These are phyloP conservation scores for Neurospora discreta DNA, from an alignment of 495 filamentous ascomycete species.

Conservation along the genomic window DNA sequence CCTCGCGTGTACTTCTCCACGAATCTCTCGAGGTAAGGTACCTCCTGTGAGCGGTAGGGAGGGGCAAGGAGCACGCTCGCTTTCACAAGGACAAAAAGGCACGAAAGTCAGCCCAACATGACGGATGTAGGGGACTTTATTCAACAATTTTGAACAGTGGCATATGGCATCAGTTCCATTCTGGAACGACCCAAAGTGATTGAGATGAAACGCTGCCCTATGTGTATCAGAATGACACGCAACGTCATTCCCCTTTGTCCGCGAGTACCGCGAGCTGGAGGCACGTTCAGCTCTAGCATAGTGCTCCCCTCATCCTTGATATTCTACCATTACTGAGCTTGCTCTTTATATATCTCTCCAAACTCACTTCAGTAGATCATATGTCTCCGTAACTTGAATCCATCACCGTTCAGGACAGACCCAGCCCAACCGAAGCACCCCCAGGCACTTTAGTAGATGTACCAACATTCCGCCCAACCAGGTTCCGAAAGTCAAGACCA, in stretches of 20 bases:
- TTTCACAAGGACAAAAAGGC: neutral
- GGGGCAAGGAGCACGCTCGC: neutral
- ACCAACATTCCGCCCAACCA: slow-evolving; percentile 40
- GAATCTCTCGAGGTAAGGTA: neutral
- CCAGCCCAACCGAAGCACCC: slow-evolving; percentile 29
- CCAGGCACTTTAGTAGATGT: slow-evolving; percentile 7
- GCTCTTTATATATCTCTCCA: neutral
- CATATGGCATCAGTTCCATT: neutral
- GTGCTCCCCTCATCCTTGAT: neutral
- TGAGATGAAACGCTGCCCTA: neutral
- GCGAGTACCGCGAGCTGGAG: neutral
- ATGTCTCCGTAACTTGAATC: neutral
- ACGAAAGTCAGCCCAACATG: neutral
- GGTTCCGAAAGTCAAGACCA: slow-evolving; percentile 76
- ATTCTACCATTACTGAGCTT: neutral
- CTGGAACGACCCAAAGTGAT: neutral
- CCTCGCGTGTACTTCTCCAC: neutral
- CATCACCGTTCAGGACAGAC: slow-evolving; percentile 18
- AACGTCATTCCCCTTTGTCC: neutral
- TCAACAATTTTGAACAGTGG: neutral
- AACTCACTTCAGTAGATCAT: neutral
- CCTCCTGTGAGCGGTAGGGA: neutral
- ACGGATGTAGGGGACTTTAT: neutral
- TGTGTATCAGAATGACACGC: neutral
- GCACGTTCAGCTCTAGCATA: neutral